These are phyloP conservation scores for Solanum boliviense DNA, from an alignment of 257 asterid genomes.

Conservation along the genomic window DNA sequence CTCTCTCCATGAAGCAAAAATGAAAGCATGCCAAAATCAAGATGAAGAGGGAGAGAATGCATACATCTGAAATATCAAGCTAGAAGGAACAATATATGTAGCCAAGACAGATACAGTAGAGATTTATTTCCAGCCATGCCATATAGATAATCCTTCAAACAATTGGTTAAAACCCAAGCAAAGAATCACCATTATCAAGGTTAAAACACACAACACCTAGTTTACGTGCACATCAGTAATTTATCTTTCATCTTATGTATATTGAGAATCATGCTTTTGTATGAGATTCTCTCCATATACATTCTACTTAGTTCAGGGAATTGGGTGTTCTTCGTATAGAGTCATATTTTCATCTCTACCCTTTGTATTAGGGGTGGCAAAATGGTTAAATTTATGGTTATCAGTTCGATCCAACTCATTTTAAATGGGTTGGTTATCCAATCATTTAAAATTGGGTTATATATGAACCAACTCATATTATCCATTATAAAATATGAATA, in stretches of 20 bases:
- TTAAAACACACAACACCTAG: not conserved
- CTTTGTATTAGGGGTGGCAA: not conserved
- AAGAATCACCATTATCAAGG: not conserved
- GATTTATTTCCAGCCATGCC: not conserved
- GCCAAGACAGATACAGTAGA: not conserved
- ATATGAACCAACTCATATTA: not conserved
- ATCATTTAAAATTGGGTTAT: not conserved
- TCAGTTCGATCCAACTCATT: not conserved
- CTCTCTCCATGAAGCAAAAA: not conserved
- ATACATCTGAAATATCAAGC: not conserved
- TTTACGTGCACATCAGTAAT: not conserved
- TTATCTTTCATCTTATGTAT: not conserved
- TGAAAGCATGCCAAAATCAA: not conserved
- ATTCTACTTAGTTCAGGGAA: not conserved
- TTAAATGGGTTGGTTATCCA: not conserved
- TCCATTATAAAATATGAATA: not conserved
- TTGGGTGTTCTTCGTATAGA: not conserved
- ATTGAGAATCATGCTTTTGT: not conserved
- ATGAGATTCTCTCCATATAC: not conserved
- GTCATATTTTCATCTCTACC: not conserved
- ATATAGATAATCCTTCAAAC: not conserved
- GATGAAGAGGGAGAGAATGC: not conserved
- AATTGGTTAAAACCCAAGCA: not conserved
- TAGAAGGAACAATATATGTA: not conserved
- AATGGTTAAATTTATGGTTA: not conserved